These are phyloP conservation scores for Saprolegnia parasitica DNA, from an alignment of 352 stramenopile genomes.

Conservation along the genomic window DNA sequence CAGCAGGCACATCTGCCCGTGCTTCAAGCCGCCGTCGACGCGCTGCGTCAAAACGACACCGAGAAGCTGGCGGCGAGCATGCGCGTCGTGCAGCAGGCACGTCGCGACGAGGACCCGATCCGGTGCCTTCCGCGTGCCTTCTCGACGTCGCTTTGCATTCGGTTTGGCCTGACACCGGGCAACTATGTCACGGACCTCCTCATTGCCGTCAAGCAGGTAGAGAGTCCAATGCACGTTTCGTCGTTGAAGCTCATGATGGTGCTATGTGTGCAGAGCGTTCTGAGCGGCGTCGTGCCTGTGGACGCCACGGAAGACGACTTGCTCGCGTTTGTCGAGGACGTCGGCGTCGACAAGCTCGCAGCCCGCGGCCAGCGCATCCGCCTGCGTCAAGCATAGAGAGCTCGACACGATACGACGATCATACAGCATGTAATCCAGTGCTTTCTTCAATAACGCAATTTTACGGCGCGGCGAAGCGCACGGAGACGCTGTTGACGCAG, in stretches of 20 bases:
- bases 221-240: constrained; percentile 34
- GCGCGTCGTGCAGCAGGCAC: constrained; percentile 34
- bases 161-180: constrained; percentile 57
- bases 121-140: constrained; percentile 62
- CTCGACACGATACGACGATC: neutral
- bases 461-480: constrained; percentile 48
- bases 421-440: too few species aligned
- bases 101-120: constrained; percentile 50
- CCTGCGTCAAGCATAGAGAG: neutral
- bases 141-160: constrained; percentile 71
- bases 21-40: constrained; percentile 39
- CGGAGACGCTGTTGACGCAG: constrained; percentile 88
- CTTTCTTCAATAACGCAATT: neutral
- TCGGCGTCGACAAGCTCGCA: constrained; percentile 47
- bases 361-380: neutral
- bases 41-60: constrained; percentile 37
- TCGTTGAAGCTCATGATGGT: constrained; percentile 15
- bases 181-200: constrained; percentile 70
- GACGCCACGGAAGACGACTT: constrained; percentile 55
- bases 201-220: constrained; percentile 42
- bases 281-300: constrained; percentile 47
- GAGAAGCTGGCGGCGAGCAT: constrained; percentile 33
- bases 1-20: constrained; percentile 39
- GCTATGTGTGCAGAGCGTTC: constrained; percentile 46
- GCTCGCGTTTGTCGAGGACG: constrained; percentile 51